Evolutionary conservation across 345 rosid genomes (phyloP).

Genomic region (Eucalyptus cloeziana): DNA sequence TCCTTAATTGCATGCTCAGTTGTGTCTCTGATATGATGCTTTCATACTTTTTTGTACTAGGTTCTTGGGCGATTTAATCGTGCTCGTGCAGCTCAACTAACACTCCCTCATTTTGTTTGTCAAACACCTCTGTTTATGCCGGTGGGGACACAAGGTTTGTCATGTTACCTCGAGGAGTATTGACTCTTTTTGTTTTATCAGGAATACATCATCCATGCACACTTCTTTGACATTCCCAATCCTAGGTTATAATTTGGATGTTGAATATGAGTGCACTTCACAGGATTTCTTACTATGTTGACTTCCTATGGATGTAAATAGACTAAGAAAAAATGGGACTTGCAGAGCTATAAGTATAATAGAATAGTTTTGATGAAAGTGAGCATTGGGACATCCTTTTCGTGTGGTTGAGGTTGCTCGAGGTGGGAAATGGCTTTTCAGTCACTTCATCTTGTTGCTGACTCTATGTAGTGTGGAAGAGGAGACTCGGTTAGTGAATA

Average conservation of each 20-base stretch:
- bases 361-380: background rate
- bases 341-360: background rate
- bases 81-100: slow-evolving; percentile 69
- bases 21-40: background rate
- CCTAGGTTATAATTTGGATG: background rate
- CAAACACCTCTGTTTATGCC: slow-evolving; percentile 87
- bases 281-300: background rate
- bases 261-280: background rate
- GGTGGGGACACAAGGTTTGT: slow-evolving; percentile 73
- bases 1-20: background rate
- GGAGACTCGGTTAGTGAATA: background rate
- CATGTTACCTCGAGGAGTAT: background rate
- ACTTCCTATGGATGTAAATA: background rate
- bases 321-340: background rate
- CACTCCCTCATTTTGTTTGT: slow-evolving; percentile 57
- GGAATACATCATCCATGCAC: background rate
- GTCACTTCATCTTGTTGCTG: background rate
- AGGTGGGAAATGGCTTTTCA: background rate
- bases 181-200: background rate
- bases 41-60: slow-evolving; percentile 8
- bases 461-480: background rate
- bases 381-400: background rate
- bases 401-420: background rate
- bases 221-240: background rate
- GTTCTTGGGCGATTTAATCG: slow-evolving; percentile 66